Evolutionary conservation across 805 yeast genomes (phyloP), one percentile per base, ranked within the genome.

Genomic region (Candida namnaoensis): DNA sequence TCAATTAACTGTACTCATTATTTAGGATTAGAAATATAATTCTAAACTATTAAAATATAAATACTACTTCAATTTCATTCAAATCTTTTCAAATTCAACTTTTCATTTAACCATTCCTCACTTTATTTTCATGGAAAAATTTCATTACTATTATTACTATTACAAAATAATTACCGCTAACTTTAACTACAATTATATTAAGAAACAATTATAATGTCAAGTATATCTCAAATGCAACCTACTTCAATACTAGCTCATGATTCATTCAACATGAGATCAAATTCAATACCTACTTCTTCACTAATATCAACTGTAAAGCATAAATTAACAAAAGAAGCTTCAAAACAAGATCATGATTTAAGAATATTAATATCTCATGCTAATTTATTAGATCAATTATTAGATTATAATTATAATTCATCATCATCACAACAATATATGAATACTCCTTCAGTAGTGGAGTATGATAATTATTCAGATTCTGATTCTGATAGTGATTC

Each of bases 321-420:
- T 12, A 56, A 54, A 40, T 51, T 56, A 11, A 38, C 52, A 1
- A 45, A 32, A 35, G 60, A 52, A 40, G 60, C 60, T 10, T 15
- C 48, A 7, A 47, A 45, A 27, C 45, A 45, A 7, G 60, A 56
- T 32, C 58, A 48, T 33, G 43, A 53, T 36, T 38, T 56, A 19
- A 43, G 60, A 38, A 36, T 43, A 12, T 39, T 56, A 12, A 57
- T 56, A 3, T 46, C 49, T 13, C 60, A 56, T 43, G 60, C 60
- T 5, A 56, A 56, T 39, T 30, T 56, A 32, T 39, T 56, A 6
- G 60, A 56, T 32, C 41, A 48, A 37, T 37, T 56, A 7, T 47
- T 53, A 52, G 60, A 53, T 11, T 30, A 30, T 12, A 30, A 43
- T 24, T 19, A 54, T 56, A n/a, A n/a, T n/a, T n/a, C n/a, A n/a